Percentiles rank a stretch among this genome's conserved stretches.
These are phyloP conservation scores for Naganishia randhawae DNA, from an alignment of 768 basidiomycete species.

Conservation along the genomic window DNA sequence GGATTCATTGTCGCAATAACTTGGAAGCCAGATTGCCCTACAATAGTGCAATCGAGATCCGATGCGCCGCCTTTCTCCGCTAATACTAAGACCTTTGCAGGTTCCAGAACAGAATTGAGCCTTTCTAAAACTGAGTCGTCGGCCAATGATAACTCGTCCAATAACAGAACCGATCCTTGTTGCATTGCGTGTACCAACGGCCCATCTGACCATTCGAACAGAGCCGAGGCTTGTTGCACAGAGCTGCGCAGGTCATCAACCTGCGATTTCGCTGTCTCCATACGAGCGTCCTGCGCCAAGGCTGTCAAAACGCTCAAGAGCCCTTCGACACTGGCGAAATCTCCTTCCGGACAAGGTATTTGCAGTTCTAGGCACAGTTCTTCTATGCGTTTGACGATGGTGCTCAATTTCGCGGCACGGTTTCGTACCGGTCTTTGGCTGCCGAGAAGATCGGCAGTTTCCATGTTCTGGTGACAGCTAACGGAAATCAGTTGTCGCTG, in stretches of 20 bases:
- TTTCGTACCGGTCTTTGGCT: slow-evolving; percentile 84
- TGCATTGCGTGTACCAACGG: slow-evolving; percentile 92
- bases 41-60: slow-evolving; percentile 63
- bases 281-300: neutral
- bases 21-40: slow-evolving; percentile 69
- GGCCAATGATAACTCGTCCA: slow-evolving; percentile 95
- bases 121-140: slow-evolving; percentile 98
- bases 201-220: slow-evolving; percentile 97
- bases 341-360: neutral
- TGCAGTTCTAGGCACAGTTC: neutral
- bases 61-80: slow-evolving; percentile 85
- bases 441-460: slow-evolving; percentile 93
- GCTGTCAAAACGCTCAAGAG: neutral
- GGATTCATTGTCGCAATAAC: slow-evolving; percentile 98
- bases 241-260: neutral
- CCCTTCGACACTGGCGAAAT: slow-evolving; percentile 11
- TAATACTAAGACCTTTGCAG: slow-evolving; percentile 77
- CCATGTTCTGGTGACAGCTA: slow-evolving; percentile 97
- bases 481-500: slow-evolving; percentile 64
- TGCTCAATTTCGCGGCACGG: slow-evolving; percentile 53
- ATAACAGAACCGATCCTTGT: slow-evolving; percentile 73
- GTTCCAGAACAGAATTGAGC: slow-evolving; percentile 94
- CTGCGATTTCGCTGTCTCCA: neutral
- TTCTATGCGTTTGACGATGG: neutral
- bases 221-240: slow-evolving; percentile 51